Evolutionary conservation across 345 rosid species (phyloP).

Genomic region (Bruguiera sexangula): DNA sequence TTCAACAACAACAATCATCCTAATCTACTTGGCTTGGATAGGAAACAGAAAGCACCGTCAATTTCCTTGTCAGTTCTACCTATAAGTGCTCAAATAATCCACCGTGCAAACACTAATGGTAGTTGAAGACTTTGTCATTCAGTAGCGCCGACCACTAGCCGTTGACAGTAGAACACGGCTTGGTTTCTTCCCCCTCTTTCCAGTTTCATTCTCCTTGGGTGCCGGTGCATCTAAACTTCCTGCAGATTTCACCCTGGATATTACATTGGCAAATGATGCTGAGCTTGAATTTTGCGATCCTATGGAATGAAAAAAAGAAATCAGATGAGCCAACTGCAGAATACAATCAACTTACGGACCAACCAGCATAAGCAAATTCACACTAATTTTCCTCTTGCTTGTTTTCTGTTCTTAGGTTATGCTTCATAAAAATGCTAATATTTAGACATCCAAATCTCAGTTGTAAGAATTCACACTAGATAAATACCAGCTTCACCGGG

Average conservation of each 20-base stretch:
- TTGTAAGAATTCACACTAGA: constrained; percentile 6
- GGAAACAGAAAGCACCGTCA: too few relatives aligned
- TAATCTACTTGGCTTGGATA: too few relatives aligned
- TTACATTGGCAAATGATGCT: constrained; percentile 76
- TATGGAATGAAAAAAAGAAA: constrained; percentile 19
- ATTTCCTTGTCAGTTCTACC: too few relatives aligned
- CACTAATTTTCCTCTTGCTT: not conserved
- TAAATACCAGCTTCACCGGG: constrained; percentile 36
- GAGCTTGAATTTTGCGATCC: constrained; percentile 49
- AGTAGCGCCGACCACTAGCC: constrained; percentile 78
- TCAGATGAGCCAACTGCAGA: not conserved
- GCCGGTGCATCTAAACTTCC: constrained; percentile 33
- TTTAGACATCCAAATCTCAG: not conserved
- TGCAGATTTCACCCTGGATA: constrained; percentile 45
- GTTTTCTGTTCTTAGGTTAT: not conserved
- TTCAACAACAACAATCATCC: too few relatives aligned
- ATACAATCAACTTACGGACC: not conserved
- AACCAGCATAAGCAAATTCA: not conserved
- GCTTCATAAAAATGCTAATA: not conserved
- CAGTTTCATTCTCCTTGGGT: constrained; percentile 47
- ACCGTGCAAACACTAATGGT: not conserved
- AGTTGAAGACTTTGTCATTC: constrained; percentile 9
- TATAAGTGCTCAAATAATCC: too few relatives aligned
- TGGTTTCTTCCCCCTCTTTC: constrained; percentile 75
- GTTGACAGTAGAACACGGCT: constrained; percentile 79